Conservation (phyloP, 2,329 filamentous ascomycete species). For the Aspergillus neotritici region DNA sequence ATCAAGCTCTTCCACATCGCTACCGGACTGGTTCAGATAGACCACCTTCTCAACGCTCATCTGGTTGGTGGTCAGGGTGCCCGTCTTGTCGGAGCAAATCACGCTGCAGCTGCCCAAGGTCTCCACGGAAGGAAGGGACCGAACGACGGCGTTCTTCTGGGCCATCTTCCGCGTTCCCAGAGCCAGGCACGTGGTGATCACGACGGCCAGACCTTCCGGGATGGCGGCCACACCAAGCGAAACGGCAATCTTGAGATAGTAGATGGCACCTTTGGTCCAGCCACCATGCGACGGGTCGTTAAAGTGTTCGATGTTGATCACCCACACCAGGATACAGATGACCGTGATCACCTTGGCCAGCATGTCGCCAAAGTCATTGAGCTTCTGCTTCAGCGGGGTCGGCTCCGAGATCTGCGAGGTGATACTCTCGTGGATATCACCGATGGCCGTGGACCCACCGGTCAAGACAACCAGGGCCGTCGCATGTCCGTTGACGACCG, state of each 20-base stretch:
- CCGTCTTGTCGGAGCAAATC: constrained; percentile 99
- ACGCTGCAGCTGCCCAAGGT: constrained; percentile 98
- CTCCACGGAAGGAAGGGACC: constrained; percentile 93
- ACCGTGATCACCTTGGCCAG: constrained; percentile 97
- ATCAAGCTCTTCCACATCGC: constrained; percentile 74
- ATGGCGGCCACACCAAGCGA: constrained; percentile 97
- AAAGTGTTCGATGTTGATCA: constrained; percentile 98
- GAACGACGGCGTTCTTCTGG: constrained; percentile 93
- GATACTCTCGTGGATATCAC: constrained; percentile 98
- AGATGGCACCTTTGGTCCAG: constrained; percentile 96
- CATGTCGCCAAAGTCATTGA: constrained; percentile 95
- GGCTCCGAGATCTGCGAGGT: constrained; percentile 96
- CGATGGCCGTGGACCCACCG: constrained; percentile 85
- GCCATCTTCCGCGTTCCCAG: constrained; percentile 98
- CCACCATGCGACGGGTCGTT: constrained; percentile 87
- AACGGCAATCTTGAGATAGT: constrained; percentile 98
- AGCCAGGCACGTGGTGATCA: constrained; percentile 97
- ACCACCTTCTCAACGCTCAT: constrained; percentile 97
- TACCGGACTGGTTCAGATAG: constrained; percentile 68
- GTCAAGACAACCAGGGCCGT: constrained; percentile 87
- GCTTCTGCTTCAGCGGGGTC: constrained; percentile 94
- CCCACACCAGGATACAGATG: constrained; percentile 93
- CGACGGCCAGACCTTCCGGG: constrained; percentile 92
- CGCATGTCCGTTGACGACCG: constrained; percentile 89
- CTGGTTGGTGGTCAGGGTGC: constrained; percentile 95